phyloP scores from a whole-genome alignment of 352 stramenopile genomes.

The Globisporangium nunn region DNA sequence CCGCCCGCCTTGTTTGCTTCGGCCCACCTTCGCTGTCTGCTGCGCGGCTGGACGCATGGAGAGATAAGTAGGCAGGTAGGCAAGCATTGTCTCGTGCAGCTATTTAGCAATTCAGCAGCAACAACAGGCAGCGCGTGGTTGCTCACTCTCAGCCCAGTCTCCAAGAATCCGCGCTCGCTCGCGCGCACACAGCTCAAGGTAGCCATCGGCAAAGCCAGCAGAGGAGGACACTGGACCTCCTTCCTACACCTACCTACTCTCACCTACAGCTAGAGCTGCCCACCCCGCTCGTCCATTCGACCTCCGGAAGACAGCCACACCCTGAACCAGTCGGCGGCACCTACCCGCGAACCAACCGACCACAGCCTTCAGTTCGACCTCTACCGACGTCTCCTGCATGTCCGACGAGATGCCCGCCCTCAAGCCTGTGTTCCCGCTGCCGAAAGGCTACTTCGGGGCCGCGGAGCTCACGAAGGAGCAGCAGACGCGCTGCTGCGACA shows the following conservation, averaged over 20 bases:
- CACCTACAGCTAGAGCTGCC: background rate
- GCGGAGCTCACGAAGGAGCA: conserved; percentile 21
- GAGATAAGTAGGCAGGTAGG: no score
- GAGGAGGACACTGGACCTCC: background rate
- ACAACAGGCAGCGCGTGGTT: no score
- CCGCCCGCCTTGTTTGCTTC: no score
- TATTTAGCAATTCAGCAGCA: no score
- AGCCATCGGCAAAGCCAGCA: background rate
- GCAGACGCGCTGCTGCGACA: conserved; percentile 20
- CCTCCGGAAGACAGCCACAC: background rate
- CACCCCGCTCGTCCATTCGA: background rate
- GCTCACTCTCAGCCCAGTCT: no score
- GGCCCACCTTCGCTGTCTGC: no score
- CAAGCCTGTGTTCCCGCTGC: conserved; percentile 17
- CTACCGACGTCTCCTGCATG: background rate
- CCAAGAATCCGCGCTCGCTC: no score
- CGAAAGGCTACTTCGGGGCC: conserved; percentile 20
- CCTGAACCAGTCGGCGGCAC: background rate
- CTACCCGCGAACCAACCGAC: background rate
- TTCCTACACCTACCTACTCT: background rate
- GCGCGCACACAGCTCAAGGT: background rate
- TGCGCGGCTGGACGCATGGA: no score
- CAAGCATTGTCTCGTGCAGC: no score
- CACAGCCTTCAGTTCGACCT: background rate
- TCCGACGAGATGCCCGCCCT: conserved; percentile 3